Conservation (phyloP, 2,329 filamentous ascomycete genomes). For the Penicillium sp. region DNA sequence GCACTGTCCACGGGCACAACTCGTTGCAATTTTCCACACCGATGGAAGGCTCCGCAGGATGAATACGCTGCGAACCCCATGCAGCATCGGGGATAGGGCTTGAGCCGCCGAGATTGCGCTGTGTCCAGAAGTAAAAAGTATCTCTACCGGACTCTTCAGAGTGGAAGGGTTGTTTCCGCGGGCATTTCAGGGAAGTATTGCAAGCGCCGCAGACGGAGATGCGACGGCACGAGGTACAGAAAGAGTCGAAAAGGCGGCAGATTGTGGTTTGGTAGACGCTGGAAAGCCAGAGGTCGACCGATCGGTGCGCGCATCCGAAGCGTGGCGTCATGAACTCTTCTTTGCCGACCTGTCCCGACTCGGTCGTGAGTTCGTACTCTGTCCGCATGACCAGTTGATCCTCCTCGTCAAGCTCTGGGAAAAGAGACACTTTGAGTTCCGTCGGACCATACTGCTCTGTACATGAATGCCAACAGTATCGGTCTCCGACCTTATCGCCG, state of each 20-base stretch:
- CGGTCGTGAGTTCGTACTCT: constrained; percentile 40
- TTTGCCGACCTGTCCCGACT: constrained; percentile 38
- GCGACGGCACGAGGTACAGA: constrained; percentile 37
- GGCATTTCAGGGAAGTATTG: constrained; percentile 36
- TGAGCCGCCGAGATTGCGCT: constrained; percentile 35
- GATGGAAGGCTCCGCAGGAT: constrained; percentile 38
- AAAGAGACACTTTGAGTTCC: constrained; percentile 37
- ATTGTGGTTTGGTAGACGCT: constrained; percentile 41
- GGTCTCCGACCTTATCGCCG: constrained; percentile 30
- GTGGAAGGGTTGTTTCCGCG: constrained; percentile 35
- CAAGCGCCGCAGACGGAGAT: constrained; percentile 41
- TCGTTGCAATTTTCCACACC: constrained; percentile 41
- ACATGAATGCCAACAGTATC: constrained; percentile 43
- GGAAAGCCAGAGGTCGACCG: constrained; percentile 43
- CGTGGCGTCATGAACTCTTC: constrained; percentile 42
- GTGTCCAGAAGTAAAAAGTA: constrained; percentile 40
- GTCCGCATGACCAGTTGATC: constrained; percentile 37
- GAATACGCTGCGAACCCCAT: constrained; percentile 41
- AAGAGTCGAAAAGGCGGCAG: constrained; percentile 36
- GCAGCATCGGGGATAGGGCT: constrained; percentile 29
- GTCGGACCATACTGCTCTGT: constrained; percentile 38
- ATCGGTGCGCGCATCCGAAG: constrained; percentile 43
- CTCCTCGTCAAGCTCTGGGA: constrained; percentile 35
- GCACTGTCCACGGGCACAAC: constrained; percentile 43
- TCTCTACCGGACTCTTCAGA: constrained; percentile 27